Conservation (phyloP, 1,284 basidiomycete genomes). For the Ceratobasidium theobromae region DNA sequence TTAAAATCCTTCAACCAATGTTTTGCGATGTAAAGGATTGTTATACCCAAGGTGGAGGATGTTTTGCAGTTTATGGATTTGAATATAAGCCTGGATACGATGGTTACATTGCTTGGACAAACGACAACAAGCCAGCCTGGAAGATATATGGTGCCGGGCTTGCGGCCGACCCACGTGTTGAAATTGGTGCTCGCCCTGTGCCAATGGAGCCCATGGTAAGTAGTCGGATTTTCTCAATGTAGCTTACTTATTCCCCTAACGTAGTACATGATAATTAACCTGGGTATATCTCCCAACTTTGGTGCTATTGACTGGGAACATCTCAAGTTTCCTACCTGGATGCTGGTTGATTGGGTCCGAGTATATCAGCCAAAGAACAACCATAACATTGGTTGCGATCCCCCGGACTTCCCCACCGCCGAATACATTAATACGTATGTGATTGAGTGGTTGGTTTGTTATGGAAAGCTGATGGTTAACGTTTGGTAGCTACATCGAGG, state of each 20-base stretch:
- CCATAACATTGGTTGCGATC: slow-evolving; percentile 50
- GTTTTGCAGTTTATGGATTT: slow-evolving; percentile 49
- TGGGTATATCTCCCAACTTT: slow-evolving; percentile 49
- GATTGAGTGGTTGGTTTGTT: not conserved
- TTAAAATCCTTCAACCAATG: not conserved
- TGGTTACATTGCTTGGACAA: slow-evolving; percentile 49
- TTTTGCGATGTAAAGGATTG: slow-evolving; percentile 21
- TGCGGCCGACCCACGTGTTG: slow-evolving; percentile 45
- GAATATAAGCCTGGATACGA: slow-evolving; percentile 47
- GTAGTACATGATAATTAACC: slow-evolving; percentile 44
- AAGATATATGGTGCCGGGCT: slow-evolving; percentile 49
- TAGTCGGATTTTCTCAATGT: not conserved
- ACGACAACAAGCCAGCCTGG: slow-evolving; percentile 48
- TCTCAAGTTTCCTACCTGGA: slow-evolving; percentile 43
- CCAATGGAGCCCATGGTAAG: slow-evolving; percentile 48
- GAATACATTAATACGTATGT: slow-evolving; percentile 41
- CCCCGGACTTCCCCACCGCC: slow-evolving; percentile 47
- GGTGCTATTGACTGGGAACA: slow-evolving; percentile 44
- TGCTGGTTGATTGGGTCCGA: slow-evolving; percentile 50
- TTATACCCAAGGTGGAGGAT: slow-evolving; percentile 35
- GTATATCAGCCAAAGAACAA: slow-evolving; percentile 45
- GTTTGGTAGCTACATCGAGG: not conserved
- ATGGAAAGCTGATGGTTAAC: not conserved
- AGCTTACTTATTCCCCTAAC: not conserved
- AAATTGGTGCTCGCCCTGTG: slow-evolving; percentile 50